These are phyloP conservation scores for Fraxinus angustifolia DNA, from an alignment of 305 asterid species.

Conservation along the genomic window DNA sequence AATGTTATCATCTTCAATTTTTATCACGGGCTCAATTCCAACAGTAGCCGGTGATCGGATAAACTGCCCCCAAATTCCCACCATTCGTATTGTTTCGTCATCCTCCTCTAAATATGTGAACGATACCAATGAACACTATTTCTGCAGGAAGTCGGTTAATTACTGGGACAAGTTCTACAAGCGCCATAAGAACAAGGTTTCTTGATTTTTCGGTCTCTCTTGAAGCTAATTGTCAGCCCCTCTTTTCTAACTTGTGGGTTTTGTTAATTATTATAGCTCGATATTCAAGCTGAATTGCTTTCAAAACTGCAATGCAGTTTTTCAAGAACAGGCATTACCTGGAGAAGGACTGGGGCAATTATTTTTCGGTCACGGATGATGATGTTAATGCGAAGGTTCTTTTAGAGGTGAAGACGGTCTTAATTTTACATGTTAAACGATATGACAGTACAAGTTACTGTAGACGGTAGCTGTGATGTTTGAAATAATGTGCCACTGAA, in stretches of 20 bases:
- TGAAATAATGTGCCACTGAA: neutral
- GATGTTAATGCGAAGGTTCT: slow-evolving; percentile 49
- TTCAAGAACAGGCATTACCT: slow-evolving; percentile 79
- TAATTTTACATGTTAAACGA: neutral
- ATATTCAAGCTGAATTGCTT: slow-evolving; percentile 2
- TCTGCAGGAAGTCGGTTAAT: slow-evolving; percentile 40
- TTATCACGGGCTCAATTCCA: slow-evolving; percentile 3
- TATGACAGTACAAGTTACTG: neutral
- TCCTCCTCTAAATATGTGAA: slow-evolving; percentile 15
- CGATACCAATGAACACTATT: slow-evolving; percentile 34
- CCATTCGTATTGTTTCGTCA: slow-evolving; percentile 14
- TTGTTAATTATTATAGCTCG: neutral
- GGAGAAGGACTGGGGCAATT: slow-evolving; percentile 73
- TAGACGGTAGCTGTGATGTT: neutral
- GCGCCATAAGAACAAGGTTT: slow-evolving; percentile 70
- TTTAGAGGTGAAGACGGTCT: slow-evolving; percentile 49
- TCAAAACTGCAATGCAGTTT: slow-evolving; percentile 41
- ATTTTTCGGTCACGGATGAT: slow-evolving; percentile 42
- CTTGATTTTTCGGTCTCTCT: neutral
- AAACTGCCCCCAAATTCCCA: neutral
- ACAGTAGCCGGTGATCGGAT: slow-evolving; percentile 11
- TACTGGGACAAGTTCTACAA: slow-evolving; percentile 70
- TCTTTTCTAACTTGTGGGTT: neutral
- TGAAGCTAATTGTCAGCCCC: neutral
- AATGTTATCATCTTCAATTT: neutral